Evolutionary conservation across 2,329 filamentous ascomycete species (phyloP).

Genomic region (Penicillium occitanis): DNA sequence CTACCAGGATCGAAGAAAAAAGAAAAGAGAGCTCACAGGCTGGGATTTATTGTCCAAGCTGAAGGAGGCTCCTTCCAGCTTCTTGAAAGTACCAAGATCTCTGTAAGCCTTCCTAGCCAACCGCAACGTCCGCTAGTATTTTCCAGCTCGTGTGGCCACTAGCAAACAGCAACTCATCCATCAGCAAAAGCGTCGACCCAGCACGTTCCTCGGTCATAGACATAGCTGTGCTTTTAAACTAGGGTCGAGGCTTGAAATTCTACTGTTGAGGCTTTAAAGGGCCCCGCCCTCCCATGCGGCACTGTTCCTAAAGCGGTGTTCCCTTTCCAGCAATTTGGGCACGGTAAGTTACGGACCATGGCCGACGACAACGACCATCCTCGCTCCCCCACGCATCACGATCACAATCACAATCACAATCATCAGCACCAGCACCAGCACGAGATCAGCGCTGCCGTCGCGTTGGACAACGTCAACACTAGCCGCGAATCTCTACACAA

Average conservation of each 20-base stretch:
- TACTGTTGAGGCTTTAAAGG: neutral
- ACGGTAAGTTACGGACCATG: slow-evolving; percentile 23
- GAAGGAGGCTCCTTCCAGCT: neutral
- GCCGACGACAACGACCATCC: slow-evolving; percentile 28
- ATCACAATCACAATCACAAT: neutral
- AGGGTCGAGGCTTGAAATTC: neutral
- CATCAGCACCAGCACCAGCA: neutral
- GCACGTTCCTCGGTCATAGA: neutral
- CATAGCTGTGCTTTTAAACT: neutral
- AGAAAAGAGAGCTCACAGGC: neutral
- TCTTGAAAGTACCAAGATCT: neutral
- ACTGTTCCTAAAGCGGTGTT: slow-evolving; percentile 19
- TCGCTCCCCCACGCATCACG: slow-evolving; percentile 27
- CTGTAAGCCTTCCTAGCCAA: slow-evolving; percentile 2
- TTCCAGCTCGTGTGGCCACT: slow-evolving; percentile 4
- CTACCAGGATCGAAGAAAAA: neutral
- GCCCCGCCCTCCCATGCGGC: slow-evolving; percentile 16
- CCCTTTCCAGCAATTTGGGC: slow-evolving; percentile 10
- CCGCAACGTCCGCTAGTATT: slow-evolving; percentile 10
- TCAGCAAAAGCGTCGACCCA: neutral
- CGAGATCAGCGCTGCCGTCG: slow-evolving; percentile 22
- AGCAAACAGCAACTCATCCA: neutral
- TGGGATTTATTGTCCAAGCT: neutral
- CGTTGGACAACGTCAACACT: slow-evolving; percentile 15
- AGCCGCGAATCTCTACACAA: neutral